Evolutionary conservation across 352 stramenopile species (phyloP).

Genomic region (Phytopythium vexans): DNA sequence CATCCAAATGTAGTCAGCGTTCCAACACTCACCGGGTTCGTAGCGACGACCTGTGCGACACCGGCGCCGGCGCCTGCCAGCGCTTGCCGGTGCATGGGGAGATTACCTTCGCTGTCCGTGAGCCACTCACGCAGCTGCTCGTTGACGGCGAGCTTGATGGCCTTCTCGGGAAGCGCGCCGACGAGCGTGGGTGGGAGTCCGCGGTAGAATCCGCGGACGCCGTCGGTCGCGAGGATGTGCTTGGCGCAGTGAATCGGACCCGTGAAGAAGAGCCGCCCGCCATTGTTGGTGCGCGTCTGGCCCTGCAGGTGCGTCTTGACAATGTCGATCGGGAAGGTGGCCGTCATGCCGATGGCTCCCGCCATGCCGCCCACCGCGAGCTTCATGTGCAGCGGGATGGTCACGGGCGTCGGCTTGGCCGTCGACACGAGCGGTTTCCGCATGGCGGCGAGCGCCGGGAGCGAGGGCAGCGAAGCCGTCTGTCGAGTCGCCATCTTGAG

Average conservation of each 20-base stretch:
- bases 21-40: conserved; percentile 56
- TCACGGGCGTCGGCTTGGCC: conserved; percentile 7
- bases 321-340: conserved; percentile 92
- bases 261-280: conserved; percentile 39
- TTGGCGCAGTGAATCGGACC: conserved; percentile 67
- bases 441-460: conserved; percentile 8
- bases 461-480: conserved; percentile 12
- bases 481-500: conserved; percentile 1
- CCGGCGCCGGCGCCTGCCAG: conserved; percentile 71
- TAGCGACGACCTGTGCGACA: conserved; percentile 79
- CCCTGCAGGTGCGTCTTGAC: conserved; percentile 92
- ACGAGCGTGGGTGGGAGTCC: conserved; percentile 77
- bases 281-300: conserved; percentile 26
- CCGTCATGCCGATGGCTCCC: conserved; percentile 74
- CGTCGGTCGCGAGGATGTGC: conserved; percentile 70
- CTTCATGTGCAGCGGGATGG: conserved; percentile 80
- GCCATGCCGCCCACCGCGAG: conserved; percentile 84
- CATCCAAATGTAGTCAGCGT: background rate
- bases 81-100: conserved; percentile 59
- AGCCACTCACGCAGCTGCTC: conserved; percentile 84
- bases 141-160: conserved; percentile 91
- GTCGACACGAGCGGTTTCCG: conserved; percentile 4
- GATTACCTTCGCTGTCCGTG: conserved; percentile 52
- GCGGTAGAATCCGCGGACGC: conserved; percentile 66
- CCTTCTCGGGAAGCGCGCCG: conserved; percentile 86